These are phyloP conservation scores for Cucurbita ficifolia DNA, from an alignment of 306 rosid genomes.

Conservation along the genomic window DNA sequence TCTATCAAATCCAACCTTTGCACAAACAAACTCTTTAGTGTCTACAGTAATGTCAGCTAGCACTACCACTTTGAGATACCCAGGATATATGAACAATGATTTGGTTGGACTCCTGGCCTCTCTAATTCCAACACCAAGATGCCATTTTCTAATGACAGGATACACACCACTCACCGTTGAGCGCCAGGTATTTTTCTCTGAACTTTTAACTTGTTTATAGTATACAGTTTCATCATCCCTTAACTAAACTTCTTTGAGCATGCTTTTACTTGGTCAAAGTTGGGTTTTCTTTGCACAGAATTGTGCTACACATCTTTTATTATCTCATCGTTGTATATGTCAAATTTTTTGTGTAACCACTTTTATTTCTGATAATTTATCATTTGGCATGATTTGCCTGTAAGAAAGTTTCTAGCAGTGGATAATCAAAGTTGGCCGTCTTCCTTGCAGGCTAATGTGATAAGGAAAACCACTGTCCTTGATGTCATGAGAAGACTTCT, in stretches of 20 bases:
- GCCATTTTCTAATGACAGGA: slow-evolving; percentile 99
- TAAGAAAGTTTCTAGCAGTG: neutral
- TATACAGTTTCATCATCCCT: neutral
- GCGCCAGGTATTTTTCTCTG: slow-evolving; percentile 54
- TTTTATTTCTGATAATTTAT: neutral
- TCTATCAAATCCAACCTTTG: slow-evolving; percentile 90
- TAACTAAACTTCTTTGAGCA: neutral
- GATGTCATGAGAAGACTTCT: slow-evolving; percentile 98
- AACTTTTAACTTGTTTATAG: neutral
- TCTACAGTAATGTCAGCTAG: slow-evolving; percentile 99
- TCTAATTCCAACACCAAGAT: slow-evolving; percentile 91
- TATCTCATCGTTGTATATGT: neutral
- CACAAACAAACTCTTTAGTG: slow-evolving; percentile 91
- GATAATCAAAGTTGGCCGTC: neutral
- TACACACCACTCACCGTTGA: slow-evolving; percentile 96
- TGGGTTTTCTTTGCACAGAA: neutral
- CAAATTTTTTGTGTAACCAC: neutral
- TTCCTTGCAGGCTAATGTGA: slow-evolving; percentile 73
- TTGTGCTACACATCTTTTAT: neutral
- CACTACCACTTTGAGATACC: slow-evolving; percentile 92
- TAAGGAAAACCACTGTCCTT: slow-evolving; percentile 94
- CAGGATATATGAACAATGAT: slow-evolving; percentile 99
- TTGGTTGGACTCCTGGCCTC: slow-evolving; percentile 99
- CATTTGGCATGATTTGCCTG: neutral
- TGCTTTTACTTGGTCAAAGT: slow-evolving; percentile 5